A percentile compares a stretch with the other conserved stretches of the same genome.
phyloP scores from a whole-genome alignment of 2,329 filamentous ascomycete genomes.

The Fusarium denticulatum region DNA sequence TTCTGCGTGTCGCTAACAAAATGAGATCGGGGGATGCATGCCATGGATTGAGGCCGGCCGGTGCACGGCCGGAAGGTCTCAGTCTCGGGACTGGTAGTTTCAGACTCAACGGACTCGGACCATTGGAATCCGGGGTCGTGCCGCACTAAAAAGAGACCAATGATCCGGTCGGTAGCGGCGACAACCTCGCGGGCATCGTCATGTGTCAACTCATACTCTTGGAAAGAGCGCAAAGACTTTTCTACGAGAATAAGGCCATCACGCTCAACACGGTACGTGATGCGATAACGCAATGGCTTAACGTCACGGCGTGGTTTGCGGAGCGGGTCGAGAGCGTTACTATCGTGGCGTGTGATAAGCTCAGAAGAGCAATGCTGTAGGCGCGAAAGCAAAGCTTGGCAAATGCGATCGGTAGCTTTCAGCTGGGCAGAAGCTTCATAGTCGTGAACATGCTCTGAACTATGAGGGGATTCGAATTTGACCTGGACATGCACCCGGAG shows the following conservation, averaged over 20 bases:
- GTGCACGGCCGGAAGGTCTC: conserved; percentile 54
- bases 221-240: conserved; percentile 60
- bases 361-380: conserved; percentile 63
- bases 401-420: conserved; percentile 57
- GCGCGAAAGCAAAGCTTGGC: conserved; percentile 59
- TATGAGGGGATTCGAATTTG: conserved; percentile 57
- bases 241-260: conserved; percentile 55
- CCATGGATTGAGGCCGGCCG: conserved; percentile 56
- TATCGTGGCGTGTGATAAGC: conserved; percentile 63
- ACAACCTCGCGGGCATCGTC: conserved; percentile 58
- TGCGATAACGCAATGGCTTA: conserved; percentile 60
- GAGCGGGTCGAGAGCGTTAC: conserved; percentile 55
- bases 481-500: conserved; percentile 57
- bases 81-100: conserved; percentile 49
- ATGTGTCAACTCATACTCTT: conserved; percentile 57
- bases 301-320: conserved; percentile 46
- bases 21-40: conserved; percentile 55
- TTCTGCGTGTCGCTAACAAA: conserved; percentile 52
- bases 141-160: conserved; percentile 60
- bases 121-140: conserved; percentile 62
- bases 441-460: conserved; percentile 55
- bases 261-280: conserved; percentile 58
- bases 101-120: conserved; percentile 54
- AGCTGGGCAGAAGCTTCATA: conserved; percentile 59
- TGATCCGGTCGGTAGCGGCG: conserved; percentile 59